These are phyloP conservation scores for Camelina neglecta DNA, from an alignment of 345 rosid genomes.

Conservation along the genomic window DNA sequence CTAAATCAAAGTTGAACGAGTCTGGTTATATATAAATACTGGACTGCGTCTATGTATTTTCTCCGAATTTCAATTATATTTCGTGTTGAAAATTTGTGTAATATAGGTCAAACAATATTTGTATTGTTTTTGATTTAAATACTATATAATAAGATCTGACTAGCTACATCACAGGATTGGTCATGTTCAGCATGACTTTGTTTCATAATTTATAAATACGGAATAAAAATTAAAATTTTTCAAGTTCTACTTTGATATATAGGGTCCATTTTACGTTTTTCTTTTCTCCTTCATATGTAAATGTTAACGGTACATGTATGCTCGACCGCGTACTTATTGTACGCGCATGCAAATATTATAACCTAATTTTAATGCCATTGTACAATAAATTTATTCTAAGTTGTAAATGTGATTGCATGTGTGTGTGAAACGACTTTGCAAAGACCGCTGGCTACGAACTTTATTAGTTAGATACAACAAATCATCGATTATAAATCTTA, in stretches of 20 bases:
- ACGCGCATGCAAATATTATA: slow-evolving; percentile 30
- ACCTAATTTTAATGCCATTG: neutral
- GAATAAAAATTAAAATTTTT: neutral
- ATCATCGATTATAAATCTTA: slow-evolving; percentile 1
- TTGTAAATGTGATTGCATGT: slow-evolving; percentile 38
- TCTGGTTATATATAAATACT: neutral
- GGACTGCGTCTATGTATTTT: neutral
- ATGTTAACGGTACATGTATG: neutral
- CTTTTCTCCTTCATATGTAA: neutral
- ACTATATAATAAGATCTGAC: slow-evolving; percentile 19
- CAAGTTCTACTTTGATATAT: neutral
- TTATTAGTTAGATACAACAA: slow-evolving; percentile 39
- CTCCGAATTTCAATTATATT: neutral
- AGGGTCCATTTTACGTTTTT: neutral
- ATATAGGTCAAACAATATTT: slow-evolving; percentile 26
- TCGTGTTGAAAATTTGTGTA: slow-evolving; percentile 7
- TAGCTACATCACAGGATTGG: slow-evolving; percentile 6
- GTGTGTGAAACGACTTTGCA: slow-evolving; percentile 39
- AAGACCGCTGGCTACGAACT: slow-evolving; percentile 33
- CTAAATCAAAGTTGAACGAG: slow-evolving; percentile 27
- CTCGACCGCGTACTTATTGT: slow-evolving; percentile 16
- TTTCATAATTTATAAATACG: neutral
- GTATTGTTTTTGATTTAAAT: neutral
- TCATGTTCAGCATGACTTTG: slow-evolving; percentile 35
- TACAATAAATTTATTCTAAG: neutral